Evolutionary conservation across 2,329 filamentous ascomycete species (phyloP).

Genomic region (Trichoderma hamatum): DNA sequence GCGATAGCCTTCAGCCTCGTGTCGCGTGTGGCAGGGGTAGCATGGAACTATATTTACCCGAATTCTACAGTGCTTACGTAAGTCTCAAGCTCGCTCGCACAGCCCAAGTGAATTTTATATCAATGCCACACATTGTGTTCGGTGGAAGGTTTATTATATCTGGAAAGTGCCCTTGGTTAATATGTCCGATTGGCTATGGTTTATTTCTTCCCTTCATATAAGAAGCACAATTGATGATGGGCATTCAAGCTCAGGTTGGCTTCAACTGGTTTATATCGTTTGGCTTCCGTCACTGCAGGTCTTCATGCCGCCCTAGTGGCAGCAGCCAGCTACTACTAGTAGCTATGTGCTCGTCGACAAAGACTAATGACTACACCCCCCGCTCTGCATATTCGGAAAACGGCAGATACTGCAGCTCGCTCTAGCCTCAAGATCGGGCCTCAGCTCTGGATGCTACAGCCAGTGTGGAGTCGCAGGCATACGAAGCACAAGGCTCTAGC

Average conservation of each 20-base stretch:
- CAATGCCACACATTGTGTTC: background rate
- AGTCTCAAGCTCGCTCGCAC: background rate
- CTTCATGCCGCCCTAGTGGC: background rate
- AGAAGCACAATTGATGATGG: background rate
- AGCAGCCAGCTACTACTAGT: background rate
- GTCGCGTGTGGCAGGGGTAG: slow-evolving; percentile 27
- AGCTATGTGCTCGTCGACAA: background rate
- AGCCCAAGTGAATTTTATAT: background rate
- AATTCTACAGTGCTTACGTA: background rate
- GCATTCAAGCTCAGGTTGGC: background rate
- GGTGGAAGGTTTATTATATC: background rate
- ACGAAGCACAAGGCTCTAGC: background rate
- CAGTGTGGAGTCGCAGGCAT: slow-evolving; percentile 16
- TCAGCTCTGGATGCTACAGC: slow-evolving; percentile 9
- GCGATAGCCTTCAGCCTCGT: slow-evolving; percentile 28
- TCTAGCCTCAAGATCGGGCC: slow-evolving; percentile 17
- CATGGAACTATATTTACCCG: slow-evolving; percentile 19
- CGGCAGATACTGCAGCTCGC: slow-evolving; percentile 17
- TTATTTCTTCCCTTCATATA: background rate
- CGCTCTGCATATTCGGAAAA: slow-evolving; percentile 6
- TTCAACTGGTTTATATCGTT: background rate
- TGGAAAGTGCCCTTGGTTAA: background rate
- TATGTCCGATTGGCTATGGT: background rate
- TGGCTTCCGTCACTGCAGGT: background rate
- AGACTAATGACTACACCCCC: background rate